Conservation (phyloP, 73 alveolate species). For the Symbiodinium pilosum region DNA sequence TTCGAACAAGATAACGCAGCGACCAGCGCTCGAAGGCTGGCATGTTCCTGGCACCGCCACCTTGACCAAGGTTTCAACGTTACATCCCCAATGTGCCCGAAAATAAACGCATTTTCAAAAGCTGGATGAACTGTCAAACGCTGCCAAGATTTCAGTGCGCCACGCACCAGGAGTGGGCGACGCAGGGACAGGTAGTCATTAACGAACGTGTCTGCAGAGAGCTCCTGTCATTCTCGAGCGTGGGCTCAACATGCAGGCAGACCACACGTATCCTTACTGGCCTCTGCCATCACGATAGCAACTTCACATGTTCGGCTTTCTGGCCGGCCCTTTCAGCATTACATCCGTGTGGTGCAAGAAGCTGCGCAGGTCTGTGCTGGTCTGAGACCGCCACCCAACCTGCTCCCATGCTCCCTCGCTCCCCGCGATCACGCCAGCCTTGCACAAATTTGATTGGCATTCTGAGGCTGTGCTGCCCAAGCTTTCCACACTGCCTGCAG, state of each 20-base stretch:
- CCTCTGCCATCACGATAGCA: background rate
- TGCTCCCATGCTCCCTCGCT: background rate
- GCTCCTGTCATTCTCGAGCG: background rate
- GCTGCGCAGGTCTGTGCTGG: too few relatives aligned
- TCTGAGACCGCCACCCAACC: background rate
- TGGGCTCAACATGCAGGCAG: background rate
- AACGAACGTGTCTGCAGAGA: background rate
- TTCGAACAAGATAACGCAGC: conserved; percentile 27
- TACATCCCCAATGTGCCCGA: too few relatives aligned
- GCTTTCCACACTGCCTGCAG: conserved; percentile 6
- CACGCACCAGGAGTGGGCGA: conserved; percentile 12
- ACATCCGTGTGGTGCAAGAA: too few relatives aligned
- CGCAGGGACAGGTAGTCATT: conserved; percentile 24
- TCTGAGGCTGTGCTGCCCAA: background rate
- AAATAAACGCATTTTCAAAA: too few relatives aligned
- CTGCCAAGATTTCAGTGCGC: too few relatives aligned
- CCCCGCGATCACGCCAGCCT: background rate
- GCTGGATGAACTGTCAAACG: too few relatives aligned
- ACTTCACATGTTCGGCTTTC: conserved; percentile 19
- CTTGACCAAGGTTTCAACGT: background rate
- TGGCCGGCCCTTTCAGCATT: background rate
- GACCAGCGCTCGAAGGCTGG: conserved; percentile 61
- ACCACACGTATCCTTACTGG: background rate
- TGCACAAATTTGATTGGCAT: too few relatives aligned
- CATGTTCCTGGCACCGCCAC: conserved; percentile 38